Percentiles rank a stretch among this genome's conserved stretches.
These are phyloP conservation scores for Pittosporum tobira DNA, from an alignment of 129 eudicot genomes.

Conservation along the genomic window DNA sequence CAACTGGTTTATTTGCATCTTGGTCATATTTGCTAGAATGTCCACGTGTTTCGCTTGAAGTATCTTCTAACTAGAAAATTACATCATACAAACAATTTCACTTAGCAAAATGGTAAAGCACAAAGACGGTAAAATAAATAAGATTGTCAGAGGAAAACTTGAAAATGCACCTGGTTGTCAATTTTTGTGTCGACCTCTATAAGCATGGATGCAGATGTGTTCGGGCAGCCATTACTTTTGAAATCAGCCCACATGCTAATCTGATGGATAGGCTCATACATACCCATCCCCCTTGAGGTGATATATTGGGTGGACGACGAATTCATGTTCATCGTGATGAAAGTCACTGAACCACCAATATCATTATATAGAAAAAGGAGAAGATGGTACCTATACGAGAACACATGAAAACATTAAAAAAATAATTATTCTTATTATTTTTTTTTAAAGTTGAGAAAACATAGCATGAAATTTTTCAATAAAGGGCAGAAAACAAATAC, in stretches of 20 bases:
- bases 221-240: constrained; percentile 53
- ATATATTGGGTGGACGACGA: constrained; percentile 62
- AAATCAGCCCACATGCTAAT: constrained; percentile 89
- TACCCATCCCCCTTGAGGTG: constrained; percentile 68
- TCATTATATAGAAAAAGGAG: background rate
- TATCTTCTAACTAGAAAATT: constrained; percentile 62
- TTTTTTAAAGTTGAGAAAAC: background rate
- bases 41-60: constrained; percentile 68
- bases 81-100: constrained; percentile 1
- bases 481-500: background rate
- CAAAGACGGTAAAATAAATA: background rate
- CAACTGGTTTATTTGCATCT: constrained; percentile 66
- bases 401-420: background rate
- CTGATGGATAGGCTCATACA: constrained; percentile 77
- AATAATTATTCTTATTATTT: too few species aligned
- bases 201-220: constrained; percentile 52
- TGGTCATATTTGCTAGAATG: constrained; percentile 64
- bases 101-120: constrained; percentile 8
- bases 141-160: constrained; percentile 6
- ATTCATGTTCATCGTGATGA: constrained; percentile 43
- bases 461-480: background rate
- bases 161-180: constrained; percentile 51
- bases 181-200: constrained; percentile 52
- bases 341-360: constrained; percentile 4
- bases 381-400: background rate